Base-by-base conservation (phyloP, 768 basidiomycete species). In the Butyriboletus loyo region DNA sequence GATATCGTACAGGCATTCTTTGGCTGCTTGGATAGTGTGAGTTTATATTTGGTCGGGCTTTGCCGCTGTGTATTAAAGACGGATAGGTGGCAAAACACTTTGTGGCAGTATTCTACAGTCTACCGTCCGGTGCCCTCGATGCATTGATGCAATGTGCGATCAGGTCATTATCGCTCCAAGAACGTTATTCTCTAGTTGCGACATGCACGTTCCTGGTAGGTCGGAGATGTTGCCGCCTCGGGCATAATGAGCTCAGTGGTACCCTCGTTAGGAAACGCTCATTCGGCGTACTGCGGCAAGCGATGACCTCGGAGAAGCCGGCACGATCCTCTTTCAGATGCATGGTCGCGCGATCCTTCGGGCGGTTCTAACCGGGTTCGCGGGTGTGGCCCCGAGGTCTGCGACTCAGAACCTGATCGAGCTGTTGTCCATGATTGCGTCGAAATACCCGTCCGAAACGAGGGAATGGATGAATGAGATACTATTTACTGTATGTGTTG, bases 1-100 rank as follows among this genome's bases (percentile, higher is more conserved):
- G 94, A 96, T 66, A 82, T 96, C 25, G 90, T 92, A 15, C 92
- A 93, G 64, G 85, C 84, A 24, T 95, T 94, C 68, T 96, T 95
- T 70, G 77, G 77, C 9, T 94, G 85, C 64, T 79, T 89, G 76
- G 89, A 92, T 40, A 78, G 82, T 40, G 89, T 90, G 55, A 42
- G 80, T 74, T 17, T 25, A 27, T 31, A 22, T 21, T 27, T 41
- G 50, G 38, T 38, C 32, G 40, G 38, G 37, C 27, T 40, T 32
- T 34, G 4, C 7, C 15, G 30, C 3, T 15, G 17, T 44, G 19
- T 31, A 28, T 49, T 49, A n/a, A 55, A 21, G 25, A 25, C 27
- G n/a, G 46, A 45, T 21, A 73, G 73, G 65, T 73, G 38, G 82
- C 82, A 5, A 79, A 81, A 49, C 79, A 87, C 62, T 89, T 88